Percentiles rank a stretch among this genome's conserved stretches.
These are phyloP conservation scores for Malassezia globosa DNA, from an alignment of 1,284 basidiomycete species.

Conservation along the genomic window DNA sequence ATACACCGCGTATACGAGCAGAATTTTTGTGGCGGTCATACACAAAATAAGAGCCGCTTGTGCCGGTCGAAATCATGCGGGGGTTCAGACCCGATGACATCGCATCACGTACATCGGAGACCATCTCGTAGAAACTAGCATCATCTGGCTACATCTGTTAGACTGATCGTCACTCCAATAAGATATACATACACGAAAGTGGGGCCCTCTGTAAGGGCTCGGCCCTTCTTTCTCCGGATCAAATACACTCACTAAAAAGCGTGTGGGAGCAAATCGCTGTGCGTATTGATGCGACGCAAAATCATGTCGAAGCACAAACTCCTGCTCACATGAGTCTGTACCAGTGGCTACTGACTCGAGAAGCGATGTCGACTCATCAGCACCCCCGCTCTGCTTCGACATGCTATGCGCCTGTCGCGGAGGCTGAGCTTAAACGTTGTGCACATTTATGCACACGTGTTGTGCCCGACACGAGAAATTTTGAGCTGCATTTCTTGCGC, in stretches of 20 bases:
- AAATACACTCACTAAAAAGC: slow-evolving; percentile 20
- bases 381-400: not conserved
- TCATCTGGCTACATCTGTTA: slow-evolving; percentile 1
- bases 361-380: slow-evolving; percentile 9
- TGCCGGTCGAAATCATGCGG: slow-evolving; percentile 43
- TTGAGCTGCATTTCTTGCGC: no score
- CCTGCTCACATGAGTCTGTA: not conserved
- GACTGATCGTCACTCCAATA: no score
- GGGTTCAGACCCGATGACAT: slow-evolving; percentile 34
- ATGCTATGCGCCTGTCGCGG: not conserved
- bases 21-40: slow-evolving; percentile 9
- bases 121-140: slow-evolving; percentile 19
- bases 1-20: slow-evolving; percentile 27
- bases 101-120: slow-evolving; percentile 28
- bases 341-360: not conserved
- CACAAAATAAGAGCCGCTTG: slow-evolving; percentile 42
- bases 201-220: not conserved
- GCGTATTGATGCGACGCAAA: slow-evolving; percentile 3
- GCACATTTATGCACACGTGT: no score
- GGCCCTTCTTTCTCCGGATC: slow-evolving; percentile 4
- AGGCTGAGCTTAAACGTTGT: no score
- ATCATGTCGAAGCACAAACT: slow-evolving; percentile 4
- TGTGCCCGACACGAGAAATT: no score
- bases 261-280: not conserved
- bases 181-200: slow-evolving; percentile 2